Base-by-base conservation (phyloP, 2,329 filamentous ascomycete genomes). In the Neophaeococcomyces aloes region DNA sequence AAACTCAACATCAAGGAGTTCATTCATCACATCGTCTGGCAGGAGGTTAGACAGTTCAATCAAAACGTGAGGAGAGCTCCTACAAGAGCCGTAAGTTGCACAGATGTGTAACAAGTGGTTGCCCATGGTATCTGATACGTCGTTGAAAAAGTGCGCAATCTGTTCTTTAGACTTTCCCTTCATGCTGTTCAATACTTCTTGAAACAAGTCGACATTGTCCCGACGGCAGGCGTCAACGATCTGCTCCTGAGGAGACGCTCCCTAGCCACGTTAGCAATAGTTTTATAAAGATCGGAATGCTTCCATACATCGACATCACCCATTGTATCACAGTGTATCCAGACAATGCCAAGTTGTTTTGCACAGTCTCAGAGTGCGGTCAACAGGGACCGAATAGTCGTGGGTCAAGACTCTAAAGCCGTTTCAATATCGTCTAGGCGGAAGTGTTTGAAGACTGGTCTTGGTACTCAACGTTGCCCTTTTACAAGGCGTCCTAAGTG, bases 211-310 rank as follows among this genome's bases (percentile, higher is more conserved):
- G 54, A 80, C 80, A 67, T 96, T 95, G 74, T 96, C 89, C 59
- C 87, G 78, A 49, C 89, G 86, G 68, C 85, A 94, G 57, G 91
- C 86, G 70, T 94, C 89, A 65, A 96, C 78, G 56, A 96, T 76
- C 58, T 85, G 76, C 69, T 96, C 89, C 63, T 81, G 75, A 36
- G 80, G 78, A 48, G 85, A 85, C 55, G 89, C 89, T 61, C 89
- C 91, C 83, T 94, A 57, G 33, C 31, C 10, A 43, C 29, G 27
- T 21, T 14, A 44, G 17, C 45, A 45, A 38, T 32, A 39, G 25
- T 23, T 36, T 32, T 34, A 19, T 14, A 18, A 11, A n/a, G 5
- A 25, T 4, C 27, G 30, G 17, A 41, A 27, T 11, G 27, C 4
- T n/a, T 21, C 49, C 57, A 51, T 54, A 68, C 66, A 52, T 69